A percentile compares a stretch with the other conserved stretches of the same genome.
Evolutionary conservation across 805 yeast genomes (phyloP).

Genomic region (Ogataea glucozyma): DNA sequence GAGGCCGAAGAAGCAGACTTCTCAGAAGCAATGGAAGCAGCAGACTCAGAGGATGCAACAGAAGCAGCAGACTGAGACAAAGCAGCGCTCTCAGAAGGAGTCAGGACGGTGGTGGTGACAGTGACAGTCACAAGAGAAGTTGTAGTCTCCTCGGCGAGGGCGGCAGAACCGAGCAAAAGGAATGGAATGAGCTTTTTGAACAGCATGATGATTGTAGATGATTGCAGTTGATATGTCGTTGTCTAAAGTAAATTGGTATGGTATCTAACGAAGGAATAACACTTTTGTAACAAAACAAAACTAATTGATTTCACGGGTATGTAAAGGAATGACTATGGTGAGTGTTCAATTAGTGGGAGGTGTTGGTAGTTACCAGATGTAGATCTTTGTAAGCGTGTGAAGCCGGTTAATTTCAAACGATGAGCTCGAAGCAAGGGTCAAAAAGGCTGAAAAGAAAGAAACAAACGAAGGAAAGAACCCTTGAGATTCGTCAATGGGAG

Average conservation of each 20-base stretch:
- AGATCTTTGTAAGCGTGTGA: too few species aligned
- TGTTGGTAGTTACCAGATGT: neutral
- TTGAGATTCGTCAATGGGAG: too few species aligned
- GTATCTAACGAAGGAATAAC: constrained; percentile 2
- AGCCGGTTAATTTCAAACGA: neutral
- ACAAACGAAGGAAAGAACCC: neutral
- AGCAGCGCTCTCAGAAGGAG: constrained; percentile 44
- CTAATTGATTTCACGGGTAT: constrained; percentile 11
- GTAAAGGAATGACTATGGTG: constrained; percentile 35
- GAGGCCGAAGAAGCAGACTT: constrained; percentile 22
- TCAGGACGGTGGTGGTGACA: constrained; percentile 45
- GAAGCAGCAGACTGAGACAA: constrained; percentile 16
- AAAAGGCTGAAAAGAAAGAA: constrained; percentile 6
- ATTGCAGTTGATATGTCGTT: constrained; percentile 1
- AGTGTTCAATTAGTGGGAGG: constrained; percentile 45
- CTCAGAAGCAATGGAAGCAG: constrained; percentile 29
- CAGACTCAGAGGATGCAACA: constrained; percentile 10
- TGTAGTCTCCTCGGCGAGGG: constrained; percentile 39
- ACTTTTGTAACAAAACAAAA: neutral
- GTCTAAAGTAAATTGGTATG: neutral
- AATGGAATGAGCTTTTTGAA: constrained; percentile 29
- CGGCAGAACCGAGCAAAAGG: constrained; percentile 26
- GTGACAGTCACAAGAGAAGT: constrained; percentile 47
- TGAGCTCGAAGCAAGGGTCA: neutral
- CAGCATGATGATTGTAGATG: constrained; percentile 24